Evolutionary conservation across 306 rosid species (phyloP), one percentile per base, ranked within the genome.

Genomic region (Cucumis hystrix): DNA sequence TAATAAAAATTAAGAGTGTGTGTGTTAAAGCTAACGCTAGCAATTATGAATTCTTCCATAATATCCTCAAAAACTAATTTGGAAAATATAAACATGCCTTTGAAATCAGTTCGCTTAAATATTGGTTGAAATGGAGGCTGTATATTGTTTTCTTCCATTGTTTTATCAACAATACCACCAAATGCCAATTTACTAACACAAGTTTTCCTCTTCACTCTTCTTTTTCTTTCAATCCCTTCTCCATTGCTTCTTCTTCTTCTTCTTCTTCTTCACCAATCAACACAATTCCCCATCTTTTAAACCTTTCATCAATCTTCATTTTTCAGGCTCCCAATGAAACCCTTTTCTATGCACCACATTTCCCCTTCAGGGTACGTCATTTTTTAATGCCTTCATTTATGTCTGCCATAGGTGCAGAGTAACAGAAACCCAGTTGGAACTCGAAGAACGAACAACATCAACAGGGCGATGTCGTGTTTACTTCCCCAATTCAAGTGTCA

Each of bases 401-500:
- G 54, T 63, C 39, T 21, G 23, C 74, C 35, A 30, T 55, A 45
- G 74, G 21, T 41, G 18, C 51, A 10, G n/a, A 62, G 21, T 43
- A 39, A 28, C 12, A 23, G 57, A 33, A 74, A 65, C 49, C 28
- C 61, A 78, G 65, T 14, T 23, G 79, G 64, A 40, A 30, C 1
- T n/a, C 54, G 74, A 67, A 67, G 54, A 77, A 21, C 39, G 3
- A 75, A 39, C 51, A 35, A 40, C 54, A 47, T 47, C 39, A 67
- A n/a, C 39, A 41, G 60, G 30, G 80, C 81, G 79, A 91, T 91
- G 97, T 91, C 95, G 62, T 92, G 92, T 85, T 85, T 92, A 69
- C 85, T 90, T 84, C 93, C 97, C 0, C 96, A 88, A 78, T 88
- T 92, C 84, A 92, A 87, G 76, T 88, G 90, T 71, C 86, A 85